Evolutionary conservation across 306 rosid species (phyloP).

Genomic region (Lathyrus oleraceus): DNA sequence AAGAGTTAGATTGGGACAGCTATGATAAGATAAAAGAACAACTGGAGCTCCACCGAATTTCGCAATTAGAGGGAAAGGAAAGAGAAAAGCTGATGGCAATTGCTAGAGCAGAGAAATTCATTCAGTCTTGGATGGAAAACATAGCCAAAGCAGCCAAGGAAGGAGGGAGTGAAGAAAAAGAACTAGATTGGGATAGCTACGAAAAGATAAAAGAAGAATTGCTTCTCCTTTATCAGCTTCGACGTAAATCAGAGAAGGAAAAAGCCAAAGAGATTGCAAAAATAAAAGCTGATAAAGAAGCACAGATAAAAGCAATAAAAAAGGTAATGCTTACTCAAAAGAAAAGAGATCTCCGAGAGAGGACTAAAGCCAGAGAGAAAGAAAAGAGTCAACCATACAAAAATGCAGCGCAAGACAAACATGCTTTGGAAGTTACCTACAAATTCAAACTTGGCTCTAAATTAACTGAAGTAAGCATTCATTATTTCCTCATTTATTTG

Average conservation of each 20-base stretch:
- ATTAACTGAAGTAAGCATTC: slow-evolving; percentile 55
- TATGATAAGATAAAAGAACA: slow-evolving; percentile 40
- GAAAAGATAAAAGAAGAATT: slow-evolving; percentile 56
- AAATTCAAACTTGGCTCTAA: slow-evolving; percentile 45
- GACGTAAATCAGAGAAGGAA: slow-evolving; percentile 47
- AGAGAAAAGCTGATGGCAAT: slow-evolving; percentile 37
- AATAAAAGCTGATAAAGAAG: slow-evolving; percentile 52
- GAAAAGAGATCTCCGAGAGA: slow-evolving; percentile 41
- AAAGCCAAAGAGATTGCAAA: slow-evolving; percentile 54
- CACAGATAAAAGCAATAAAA: slow-evolving; percentile 49
- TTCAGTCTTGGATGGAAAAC: slow-evolving; percentile 38
- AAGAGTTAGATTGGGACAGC: slow-evolving; percentile 62
- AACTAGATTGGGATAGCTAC: slow-evolving; percentile 76
- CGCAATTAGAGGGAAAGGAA: slow-evolving; percentile 42
- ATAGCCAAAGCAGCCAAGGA: slow-evolving; percentile 74
- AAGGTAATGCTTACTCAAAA: slow-evolving; percentile 49
- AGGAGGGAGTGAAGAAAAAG: slow-evolving; percentile 67
- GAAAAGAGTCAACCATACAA: slow-evolving; percentile 25
- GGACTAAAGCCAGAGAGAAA: slow-evolving; percentile 33
- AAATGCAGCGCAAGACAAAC: slow-evolving; percentile 38
- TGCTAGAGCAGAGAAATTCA: slow-evolving; percentile 41
- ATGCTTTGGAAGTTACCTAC: slow-evolving; percentile 38
- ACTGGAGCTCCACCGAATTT: slow-evolving; percentile 28
- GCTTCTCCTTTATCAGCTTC: slow-evolving; percentile 44
- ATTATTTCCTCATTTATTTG: slow-evolving; percentile 24